Evolutionary conservation across 2,329 filamentous ascomycete species (phyloP), one percentile per base, ranked within the genome.

Genomic region (Ceratocystis alfenasii): DNA sequence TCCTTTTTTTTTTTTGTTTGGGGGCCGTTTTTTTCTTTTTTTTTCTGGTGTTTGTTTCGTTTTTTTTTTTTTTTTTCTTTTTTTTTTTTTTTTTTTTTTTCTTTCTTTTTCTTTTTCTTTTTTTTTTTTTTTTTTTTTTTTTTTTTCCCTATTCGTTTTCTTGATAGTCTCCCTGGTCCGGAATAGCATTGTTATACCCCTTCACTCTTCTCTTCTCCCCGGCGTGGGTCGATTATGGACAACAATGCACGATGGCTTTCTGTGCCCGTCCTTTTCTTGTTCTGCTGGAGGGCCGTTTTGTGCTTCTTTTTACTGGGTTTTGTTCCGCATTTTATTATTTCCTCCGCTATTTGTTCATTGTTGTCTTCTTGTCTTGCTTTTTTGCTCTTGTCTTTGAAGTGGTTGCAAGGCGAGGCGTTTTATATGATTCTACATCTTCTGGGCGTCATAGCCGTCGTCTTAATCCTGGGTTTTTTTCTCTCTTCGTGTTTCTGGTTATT

Each of bases 21-120:
- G n/a, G n/a, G n/a, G n/a, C n/a, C n/a, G n/a, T n/a, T n/a, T 65
- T 66, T 60, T 45, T 45, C 5, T 62, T 45, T 59, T 63, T 22
- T 5, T 2, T 6, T 65, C n/a, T n/a, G n/a, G n/a, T n/a, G n/a
- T n/a, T n/a, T n/a, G n/a, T n/a, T n/a, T n/a, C n/a, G n/a, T n/a
- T n/a, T n/a, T 45, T 65, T 15, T 64, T 63, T n/a, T 22, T 48
- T n/a, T 22, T n/a, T 53, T 30, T 59, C 57, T n/a, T n/a, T 61
- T 60, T 66, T 60, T 45, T 45, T 45, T 59, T 63, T 22, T 5
- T 2, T 6, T 65, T n/a, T 65, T 66, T 60, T 45, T 45, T 3
- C 64, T 45, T 59, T 63, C n/a, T 5, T 2, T 6, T 65, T n/a
- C n/a, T 45, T 65, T 15, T 64, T 63, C 46, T 22, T 48, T n/a